Percentiles rank a stretch among this genome's conserved stretches.
These are phyloP conservation scores for Ogataea saltuana DNA, from an alignment of 805 yeast species.

Conservation along the genomic window DNA sequence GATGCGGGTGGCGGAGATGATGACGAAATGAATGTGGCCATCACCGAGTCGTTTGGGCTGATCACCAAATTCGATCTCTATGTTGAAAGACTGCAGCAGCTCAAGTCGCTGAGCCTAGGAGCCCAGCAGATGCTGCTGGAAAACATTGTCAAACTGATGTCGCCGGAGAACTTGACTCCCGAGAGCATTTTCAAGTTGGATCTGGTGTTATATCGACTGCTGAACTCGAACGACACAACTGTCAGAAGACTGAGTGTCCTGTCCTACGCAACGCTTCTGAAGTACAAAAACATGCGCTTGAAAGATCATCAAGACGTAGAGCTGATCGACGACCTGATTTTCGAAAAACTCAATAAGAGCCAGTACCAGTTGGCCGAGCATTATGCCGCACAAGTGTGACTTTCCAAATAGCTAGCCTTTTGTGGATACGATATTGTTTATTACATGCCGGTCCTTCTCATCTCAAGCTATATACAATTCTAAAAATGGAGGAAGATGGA, in stretches of 20 bases:
- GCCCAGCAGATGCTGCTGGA: constrained; percentile 22
- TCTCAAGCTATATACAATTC: constrained; percentile 22
- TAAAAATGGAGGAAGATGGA: constrained; percentile 4
- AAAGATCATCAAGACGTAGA: constrained; percentile 23
- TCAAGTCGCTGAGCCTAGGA: constrained; percentile 24
- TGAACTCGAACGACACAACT: constrained; percentile 37
- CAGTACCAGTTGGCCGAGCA: constrained; percentile 50
- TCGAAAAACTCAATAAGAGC: constrained; percentile 41
- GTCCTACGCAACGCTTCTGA: constrained; percentile 38
- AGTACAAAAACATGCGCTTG: constrained; percentile 14
- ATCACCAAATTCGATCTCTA: constrained; percentile 42
- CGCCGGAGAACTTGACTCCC: constrained; percentile 16
- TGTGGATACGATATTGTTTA: constrained; percentile 3
- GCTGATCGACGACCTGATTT: constrained; percentile 32
- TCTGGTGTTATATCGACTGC: constrained; percentile 28
- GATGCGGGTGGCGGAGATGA: background rate
- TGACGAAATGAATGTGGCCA: constrained; percentile 26
- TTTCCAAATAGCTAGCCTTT: background rate
- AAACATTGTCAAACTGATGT: constrained; percentile 10
- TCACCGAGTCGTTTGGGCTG: constrained; percentile 42
- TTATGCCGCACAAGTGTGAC: constrained; percentile 36
- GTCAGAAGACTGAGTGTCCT: constrained; percentile 41
- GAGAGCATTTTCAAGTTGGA: constrained; percentile 37
- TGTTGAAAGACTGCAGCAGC: constrained; percentile 28
- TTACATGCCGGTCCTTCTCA: constrained; percentile 11